phyloP scores from a whole-genome alignment of 305 asterid species.

The Fraxinus albicans region DNA sequence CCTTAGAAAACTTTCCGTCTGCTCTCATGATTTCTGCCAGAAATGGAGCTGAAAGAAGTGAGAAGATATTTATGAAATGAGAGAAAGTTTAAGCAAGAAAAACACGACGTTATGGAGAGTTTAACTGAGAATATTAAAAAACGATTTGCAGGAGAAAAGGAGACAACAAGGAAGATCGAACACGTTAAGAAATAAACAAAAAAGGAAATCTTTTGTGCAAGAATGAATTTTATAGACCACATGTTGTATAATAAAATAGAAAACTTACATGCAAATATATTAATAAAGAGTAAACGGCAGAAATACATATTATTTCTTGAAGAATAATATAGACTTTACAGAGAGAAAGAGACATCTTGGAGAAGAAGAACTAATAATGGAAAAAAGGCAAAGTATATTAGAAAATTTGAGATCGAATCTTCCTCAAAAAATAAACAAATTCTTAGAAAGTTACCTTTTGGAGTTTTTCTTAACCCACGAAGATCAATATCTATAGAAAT shows the following conservation, averaged over 20 bases:
- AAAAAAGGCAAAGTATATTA: background rate
- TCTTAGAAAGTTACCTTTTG: constrained; percentile 17
- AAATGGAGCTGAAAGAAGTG: constrained; percentile 25
- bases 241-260: background rate
- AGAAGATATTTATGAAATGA: constrained; percentile 21
- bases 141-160: constrained; percentile 57
- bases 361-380: constrained; percentile 40
- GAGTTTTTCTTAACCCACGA: constrained; percentile 13
- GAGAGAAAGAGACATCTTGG: constrained; percentile 50
- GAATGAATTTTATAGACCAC: constrained; percentile 13
- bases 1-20: constrained; percentile 43
- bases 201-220: background rate
- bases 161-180: constrained; percentile 42
- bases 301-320: constrained; percentile 19
- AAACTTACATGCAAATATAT: constrained; percentile 5
- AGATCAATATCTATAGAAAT: background rate
- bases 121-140: constrained; percentile 31
- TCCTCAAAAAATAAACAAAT: background rate
- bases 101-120: constrained; percentile 22
- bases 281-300: constrained; percentile 12
- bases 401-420: no score
- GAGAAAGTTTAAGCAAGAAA: constrained; percentile 10
- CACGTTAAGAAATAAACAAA: constrained; percentile 15
- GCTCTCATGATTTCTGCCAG: constrained; percentile 43
- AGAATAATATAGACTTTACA: constrained; percentile 54